phyloP scores from a whole-genome alignment of 768 basidiomycete genomes.

The Boletales sp. region DNA sequence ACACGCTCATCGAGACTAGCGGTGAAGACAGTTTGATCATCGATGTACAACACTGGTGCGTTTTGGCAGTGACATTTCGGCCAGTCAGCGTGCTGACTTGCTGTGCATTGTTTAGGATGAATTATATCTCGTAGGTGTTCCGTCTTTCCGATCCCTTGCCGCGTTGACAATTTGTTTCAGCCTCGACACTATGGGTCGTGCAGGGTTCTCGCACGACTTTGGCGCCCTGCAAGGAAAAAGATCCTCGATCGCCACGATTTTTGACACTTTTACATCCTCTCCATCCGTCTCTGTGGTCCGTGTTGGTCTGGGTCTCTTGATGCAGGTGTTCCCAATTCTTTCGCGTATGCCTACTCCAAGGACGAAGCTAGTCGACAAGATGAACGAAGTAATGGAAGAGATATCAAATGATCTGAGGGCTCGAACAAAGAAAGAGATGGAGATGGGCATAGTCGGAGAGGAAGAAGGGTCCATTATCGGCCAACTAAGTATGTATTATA shows the following conservation, averaged over 20 bases:
- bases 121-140: conserved; percentile 28
- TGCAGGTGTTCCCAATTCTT: conserved; percentile 35
- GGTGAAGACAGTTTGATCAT: conserved; percentile 23
- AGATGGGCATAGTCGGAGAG: conserved; percentile 15
- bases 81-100: neutral
- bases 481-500: conserved; percentile 16
- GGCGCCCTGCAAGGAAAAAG: conserved; percentile 48
- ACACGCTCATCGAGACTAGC: conserved; percentile 21
- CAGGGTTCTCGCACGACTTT: conserved; percentile 61
- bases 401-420: conserved; percentile 41
- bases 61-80: neutral
- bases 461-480: conserved; percentile 28
- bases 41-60: conserved; percentile 37
- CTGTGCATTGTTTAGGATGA: conserved; percentile 24
- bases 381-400: conserved; percentile 34
- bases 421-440: conserved; percentile 34
- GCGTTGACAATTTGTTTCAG: conserved; percentile 20
- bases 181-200: conserved; percentile 56
- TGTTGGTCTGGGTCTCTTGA: conserved; percentile 33
- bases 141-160: neutral
- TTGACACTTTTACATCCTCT: conserved; percentile 34
- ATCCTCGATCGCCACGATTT: conserved; percentile 37
- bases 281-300: conserved; percentile 23
- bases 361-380: conserved; percentile 23
- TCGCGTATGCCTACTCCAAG: conserved; percentile 35